phyloP scores from a whole-genome alignment of 495 filamentous ascomycete genomes.

The Hypomontagnella submonticulosa region DNA sequence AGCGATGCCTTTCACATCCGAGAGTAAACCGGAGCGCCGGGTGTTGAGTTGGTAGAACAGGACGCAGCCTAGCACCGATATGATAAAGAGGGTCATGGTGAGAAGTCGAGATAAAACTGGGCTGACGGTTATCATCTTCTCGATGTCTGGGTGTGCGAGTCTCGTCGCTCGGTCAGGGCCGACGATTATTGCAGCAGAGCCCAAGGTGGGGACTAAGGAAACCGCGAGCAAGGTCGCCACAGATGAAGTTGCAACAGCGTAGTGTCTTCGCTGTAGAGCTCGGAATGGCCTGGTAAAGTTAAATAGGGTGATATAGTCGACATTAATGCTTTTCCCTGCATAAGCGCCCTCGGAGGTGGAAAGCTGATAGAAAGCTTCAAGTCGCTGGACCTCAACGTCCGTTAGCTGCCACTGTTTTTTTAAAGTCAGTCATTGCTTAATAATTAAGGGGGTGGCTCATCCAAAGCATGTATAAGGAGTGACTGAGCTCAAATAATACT shows the following conservation, averaged over 20 bases:
- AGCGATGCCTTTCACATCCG: slow-evolving; percentile 78
- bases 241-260: slow-evolving; percentile 72
- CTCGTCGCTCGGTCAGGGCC: slow-evolving; percentile 55
- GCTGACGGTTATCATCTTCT: slow-evolving; percentile 65
- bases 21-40: slow-evolving; percentile 70
- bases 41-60: slow-evolving; percentile 68
- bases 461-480: no score
- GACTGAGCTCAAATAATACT: no score
- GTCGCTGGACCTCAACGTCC: slow-evolving; percentile 77
- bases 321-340: slow-evolving; percentile 74
- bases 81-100: slow-evolving; percentile 59
- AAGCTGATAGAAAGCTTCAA: slow-evolving; percentile 80
- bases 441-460: no score
- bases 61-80: slow-evolving; percentile 66
- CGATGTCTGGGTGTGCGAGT: slow-evolving; percentile 43
- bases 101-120: slow-evolving; percentile 70
- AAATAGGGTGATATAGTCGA: slow-evolving; percentile 76
- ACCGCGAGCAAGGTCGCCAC: slow-evolving; percentile 71
- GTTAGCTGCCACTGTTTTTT: slow-evolving; percentile 74
- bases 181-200: slow-evolving; percentile 67
- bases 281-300: slow-evolving; percentile 70
- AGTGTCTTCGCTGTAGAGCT: slow-evolving; percentile 69
- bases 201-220: slow-evolving; percentile 69
- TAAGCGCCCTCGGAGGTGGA: slow-evolving; percentile 71
- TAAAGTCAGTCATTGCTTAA: no score